phyloP scores from a whole-genome alignment of 23 red algal species.

The Gracilaria gracilis region DNA sequence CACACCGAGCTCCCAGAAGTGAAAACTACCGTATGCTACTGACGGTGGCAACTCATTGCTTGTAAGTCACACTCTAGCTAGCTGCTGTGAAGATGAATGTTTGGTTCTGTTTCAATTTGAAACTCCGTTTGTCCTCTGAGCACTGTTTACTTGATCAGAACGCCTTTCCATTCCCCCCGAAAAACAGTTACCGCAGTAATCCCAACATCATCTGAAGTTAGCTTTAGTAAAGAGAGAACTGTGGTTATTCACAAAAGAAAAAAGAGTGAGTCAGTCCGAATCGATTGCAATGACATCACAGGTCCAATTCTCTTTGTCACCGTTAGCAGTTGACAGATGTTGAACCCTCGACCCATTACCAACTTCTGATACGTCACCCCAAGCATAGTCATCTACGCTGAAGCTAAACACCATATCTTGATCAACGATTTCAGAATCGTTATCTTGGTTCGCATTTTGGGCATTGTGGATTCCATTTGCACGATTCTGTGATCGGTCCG shows the following conservation, averaged over 20 bases:
- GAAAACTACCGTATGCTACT: no score
- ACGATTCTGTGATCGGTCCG: background rate
- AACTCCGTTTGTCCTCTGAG: background rate
- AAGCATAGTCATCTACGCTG: slow-evolving; percentile 6
- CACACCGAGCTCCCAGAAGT: no score
- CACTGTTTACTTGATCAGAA: background rate
- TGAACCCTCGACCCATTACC: background rate
- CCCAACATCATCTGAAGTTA: slow-evolving; percentile 29
- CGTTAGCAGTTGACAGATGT: slow-evolving; percentile 1
- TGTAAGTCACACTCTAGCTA: background rate
- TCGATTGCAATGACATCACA: slow-evolving; percentile 62
- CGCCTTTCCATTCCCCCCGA: background rate
- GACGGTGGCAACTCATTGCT: no score
- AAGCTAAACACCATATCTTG: slow-evolving; percentile 56
- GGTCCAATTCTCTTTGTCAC: slow-evolving; percentile 11
- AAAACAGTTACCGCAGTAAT: background rate
- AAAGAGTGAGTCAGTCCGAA: slow-evolving; percentile 41
- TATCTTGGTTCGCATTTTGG: background rate
- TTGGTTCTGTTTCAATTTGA: background rate
- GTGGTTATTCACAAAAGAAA: slow-evolving; percentile 18
- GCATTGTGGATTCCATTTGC: background rate
- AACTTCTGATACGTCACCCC: slow-evolving; percentile 21
- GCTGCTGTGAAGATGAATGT: background rate
- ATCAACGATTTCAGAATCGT: background rate
- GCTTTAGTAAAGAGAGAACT: slow-evolving; percentile 25